Percentiles rank a stretch among this genome's conserved stretches.
Evolutionary conservation across 2,329 filamentous ascomycete species (phyloP).

Genomic region (Fusarium acutatum): DNA sequence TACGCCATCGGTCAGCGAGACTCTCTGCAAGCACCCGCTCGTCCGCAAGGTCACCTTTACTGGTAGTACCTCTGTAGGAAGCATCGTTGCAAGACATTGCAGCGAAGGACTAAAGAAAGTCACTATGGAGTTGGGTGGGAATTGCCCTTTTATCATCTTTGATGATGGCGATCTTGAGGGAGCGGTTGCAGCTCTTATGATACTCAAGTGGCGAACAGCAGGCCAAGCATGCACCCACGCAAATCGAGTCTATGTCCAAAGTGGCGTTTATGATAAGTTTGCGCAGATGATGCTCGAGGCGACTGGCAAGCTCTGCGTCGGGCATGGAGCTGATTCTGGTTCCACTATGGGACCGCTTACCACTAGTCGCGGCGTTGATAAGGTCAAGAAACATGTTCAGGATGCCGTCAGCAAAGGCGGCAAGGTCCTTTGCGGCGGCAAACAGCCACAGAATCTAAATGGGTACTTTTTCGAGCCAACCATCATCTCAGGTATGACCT

Average conservation of each 20-base stretch:
- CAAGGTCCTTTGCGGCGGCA: not conserved
- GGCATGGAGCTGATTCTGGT: not conserved
- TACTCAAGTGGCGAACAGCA: constrained; percentile 70
- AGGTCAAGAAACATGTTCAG: not conserved
- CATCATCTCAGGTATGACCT: constrained; percentile 5
- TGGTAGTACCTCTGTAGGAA: constrained; percentile 74
- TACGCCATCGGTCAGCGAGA: constrained; percentile 55
- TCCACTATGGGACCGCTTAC: constrained; percentile 21
- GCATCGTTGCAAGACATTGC: constrained; percentile 67
- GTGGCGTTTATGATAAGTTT: constrained; percentile 61
- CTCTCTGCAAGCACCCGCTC: constrained; percentile 54
- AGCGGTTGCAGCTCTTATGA: not conserved
- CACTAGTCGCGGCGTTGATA: not conserved
- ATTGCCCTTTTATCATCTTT: constrained; percentile 72
- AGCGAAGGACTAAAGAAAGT: constrained; percentile 72
- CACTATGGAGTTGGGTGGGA: constrained; percentile 75
- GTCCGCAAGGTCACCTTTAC: constrained; percentile 79
- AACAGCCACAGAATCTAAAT: not conserved
- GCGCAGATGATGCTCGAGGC: not conserved
- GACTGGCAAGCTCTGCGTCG: not conserved
- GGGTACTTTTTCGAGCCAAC: constrained; percentile 24
- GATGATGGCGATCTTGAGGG: constrained; percentile 65
- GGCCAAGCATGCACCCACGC: constrained; percentile 76
- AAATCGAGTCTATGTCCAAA: constrained; percentile 66
- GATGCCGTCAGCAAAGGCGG: constrained; percentile 15